Percentiles rank a stretch among this genome's conserved stretches.
These are phyloP conservation scores for Podospora australis DNA, from an alignment of 495 filamentous ascomycete species.

Conservation along the genomic window DNA sequence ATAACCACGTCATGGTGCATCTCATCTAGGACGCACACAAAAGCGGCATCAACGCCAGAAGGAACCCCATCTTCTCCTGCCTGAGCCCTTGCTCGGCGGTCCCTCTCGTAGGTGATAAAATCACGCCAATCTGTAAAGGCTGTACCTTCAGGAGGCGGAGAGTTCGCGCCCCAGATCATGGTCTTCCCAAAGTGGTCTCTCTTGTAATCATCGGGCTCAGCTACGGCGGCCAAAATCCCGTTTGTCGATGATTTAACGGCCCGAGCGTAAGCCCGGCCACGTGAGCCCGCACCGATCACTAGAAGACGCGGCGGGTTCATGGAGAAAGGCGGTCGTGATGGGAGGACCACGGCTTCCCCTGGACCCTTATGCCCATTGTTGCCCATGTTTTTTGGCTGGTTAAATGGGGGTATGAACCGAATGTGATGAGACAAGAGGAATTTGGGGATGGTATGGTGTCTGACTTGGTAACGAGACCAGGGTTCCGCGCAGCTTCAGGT, in stretches of 20 bases:
- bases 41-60: constrained; percentile 66
- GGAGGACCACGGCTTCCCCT: constrained; percentile 2
- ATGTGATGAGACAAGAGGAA: too few species aligned
- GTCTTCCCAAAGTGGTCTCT: constrained; percentile 57
- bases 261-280: constrained; percentile 68
- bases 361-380: background rate
- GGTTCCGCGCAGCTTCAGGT: too few species aligned
- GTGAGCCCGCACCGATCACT: constrained; percentile 81
- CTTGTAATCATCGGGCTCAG: constrained; percentile 76
- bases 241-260: constrained; percentile 55
- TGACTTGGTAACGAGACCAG: too few species aligned
- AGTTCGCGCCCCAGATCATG: constrained; percentile 57
- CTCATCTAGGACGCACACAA: constrained; percentile 86
- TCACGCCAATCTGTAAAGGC: constrained; percentile 71
- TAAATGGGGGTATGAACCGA: too few species aligned
- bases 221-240: constrained; percentile 65
- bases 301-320: constrained; percentile 54
- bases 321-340: constrained; percentile 21
- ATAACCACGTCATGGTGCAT: constrained; percentile 74
- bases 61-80: constrained; percentile 36
- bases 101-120: constrained; percentile 58
- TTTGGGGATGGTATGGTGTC: too few species aligned
- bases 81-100: constrained; percentile 41
- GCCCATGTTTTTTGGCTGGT: background rate
- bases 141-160: constrained; percentile 36